Percentiles rank a stretch among this genome's conserved stretches.
These are phyloP conservation scores for Monosporozyma aquatica DNA, from an alignment of 805 yeast genomes.

Conservation along the genomic window DNA sequence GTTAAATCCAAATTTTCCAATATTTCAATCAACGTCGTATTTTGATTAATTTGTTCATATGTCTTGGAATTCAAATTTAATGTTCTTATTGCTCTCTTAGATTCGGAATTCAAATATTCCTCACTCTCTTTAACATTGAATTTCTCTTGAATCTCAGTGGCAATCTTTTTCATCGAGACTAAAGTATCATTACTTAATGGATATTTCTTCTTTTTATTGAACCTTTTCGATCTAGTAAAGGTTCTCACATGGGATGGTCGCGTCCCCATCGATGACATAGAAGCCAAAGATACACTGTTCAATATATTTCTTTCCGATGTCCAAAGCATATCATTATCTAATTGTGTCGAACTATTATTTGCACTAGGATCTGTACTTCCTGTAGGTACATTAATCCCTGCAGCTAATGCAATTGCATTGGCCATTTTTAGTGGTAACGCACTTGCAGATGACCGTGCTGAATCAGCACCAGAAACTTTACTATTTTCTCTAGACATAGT, in stretches of 20 bases:
- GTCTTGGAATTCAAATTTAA: slow-evolving; percentile 23
- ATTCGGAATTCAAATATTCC: slow-evolving; percentile 8
- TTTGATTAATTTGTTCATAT: slow-evolving; percentile 27
- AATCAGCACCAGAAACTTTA: background rate
- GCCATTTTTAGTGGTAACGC: slow-evolving; percentile 19
- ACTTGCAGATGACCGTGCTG: background rate
- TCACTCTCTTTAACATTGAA: slow-evolving; percentile 8
- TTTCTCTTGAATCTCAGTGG: slow-evolving; percentile 18
- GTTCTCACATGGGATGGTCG: slow-evolving; percentile 14
- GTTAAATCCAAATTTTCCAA: slow-evolving; percentile 28
- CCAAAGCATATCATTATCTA: background rate
- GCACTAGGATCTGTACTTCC: slow-evolving; percentile 1
- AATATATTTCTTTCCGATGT: background rate
- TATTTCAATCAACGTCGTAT: slow-evolving; percentile 21
- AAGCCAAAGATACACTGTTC: background rate
- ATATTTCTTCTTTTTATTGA: slow-evolving; percentile 14
- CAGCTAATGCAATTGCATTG: slow-evolving; percentile 17
- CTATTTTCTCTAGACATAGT: background rate
- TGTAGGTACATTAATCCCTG: slow-evolving; percentile 10
- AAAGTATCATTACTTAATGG: slow-evolving; percentile 25
- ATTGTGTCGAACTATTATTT: background rate
- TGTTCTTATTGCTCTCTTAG: slow-evolving; percentile 11
- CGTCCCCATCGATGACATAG: slow-evolving; percentile 5
- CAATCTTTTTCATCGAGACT: slow-evolving; percentile 16
- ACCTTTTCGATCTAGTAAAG: slow-evolving; percentile 14